phyloP scores from a whole-genome alignment of 129 eudicot species.

The Lactuca saligna region DNA sequence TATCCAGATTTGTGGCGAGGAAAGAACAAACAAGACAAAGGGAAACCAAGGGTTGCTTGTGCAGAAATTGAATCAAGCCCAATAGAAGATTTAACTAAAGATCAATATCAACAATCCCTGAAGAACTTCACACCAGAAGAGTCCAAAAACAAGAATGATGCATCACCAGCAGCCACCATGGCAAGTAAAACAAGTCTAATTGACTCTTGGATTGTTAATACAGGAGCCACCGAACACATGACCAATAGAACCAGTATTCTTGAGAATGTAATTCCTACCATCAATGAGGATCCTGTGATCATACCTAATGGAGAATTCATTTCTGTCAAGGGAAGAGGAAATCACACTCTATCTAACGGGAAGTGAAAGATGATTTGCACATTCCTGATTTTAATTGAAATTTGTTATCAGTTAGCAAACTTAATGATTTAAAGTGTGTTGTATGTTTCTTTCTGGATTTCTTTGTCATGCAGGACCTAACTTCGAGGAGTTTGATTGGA shows the following conservation, averaged over 20 bases:
- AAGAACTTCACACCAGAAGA: neutral
- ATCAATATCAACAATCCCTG: neutral
- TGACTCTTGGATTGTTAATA: neutral
- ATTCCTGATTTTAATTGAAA: neutral
- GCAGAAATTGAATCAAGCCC: neutral
- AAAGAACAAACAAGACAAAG: neutral
- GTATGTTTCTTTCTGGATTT: neutral
- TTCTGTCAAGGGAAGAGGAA: neutral
- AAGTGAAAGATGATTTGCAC: neutral
- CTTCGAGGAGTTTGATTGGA: constrained; percentile 7
- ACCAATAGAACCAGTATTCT: neutral
- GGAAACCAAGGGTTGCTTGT: neutral
- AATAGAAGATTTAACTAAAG: neutral
- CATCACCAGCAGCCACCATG: neutral
- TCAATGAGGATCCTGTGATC: neutral
- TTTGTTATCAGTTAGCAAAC: neutral
- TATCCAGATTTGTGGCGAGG: neutral
- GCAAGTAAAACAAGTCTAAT: neutral
- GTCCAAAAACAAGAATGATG: neutral
- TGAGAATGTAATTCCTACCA: neutral
- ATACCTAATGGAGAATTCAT: constrained; percentile 1
- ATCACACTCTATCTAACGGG: neutral
- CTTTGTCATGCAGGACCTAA: constrained; percentile 1
- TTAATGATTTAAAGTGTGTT: neutral
- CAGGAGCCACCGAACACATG: neutral